These are phyloP conservation scores for Flaveria linearis DNA, from an alignment of 129 eudicot species.

Conservation along the genomic window DNA sequence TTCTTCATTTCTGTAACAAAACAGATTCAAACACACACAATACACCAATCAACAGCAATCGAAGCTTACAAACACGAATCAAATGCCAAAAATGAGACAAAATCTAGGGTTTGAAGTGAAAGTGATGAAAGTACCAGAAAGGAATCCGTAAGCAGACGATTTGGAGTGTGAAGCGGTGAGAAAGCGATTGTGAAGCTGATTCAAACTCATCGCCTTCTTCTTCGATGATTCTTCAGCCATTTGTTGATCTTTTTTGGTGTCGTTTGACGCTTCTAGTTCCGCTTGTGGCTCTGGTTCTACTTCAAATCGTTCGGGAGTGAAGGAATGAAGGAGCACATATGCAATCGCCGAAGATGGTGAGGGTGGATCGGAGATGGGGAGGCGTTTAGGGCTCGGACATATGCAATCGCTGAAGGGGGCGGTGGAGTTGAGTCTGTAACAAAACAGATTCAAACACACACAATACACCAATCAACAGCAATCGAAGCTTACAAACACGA, in stretches of 20 bases:
- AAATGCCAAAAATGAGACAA: background rate
- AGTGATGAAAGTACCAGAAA: conserved; percentile 23
- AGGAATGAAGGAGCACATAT: too few relatives aligned
- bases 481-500: background rate
- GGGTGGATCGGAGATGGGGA: too few relatives aligned
- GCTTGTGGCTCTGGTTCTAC: too few relatives aligned
- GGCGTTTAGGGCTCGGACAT: too few relatives aligned
- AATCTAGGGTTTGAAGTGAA: conserved; percentile 1
- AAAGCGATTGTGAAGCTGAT: conserved; percentile 65
- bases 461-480: background rate
- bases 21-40: background rate
- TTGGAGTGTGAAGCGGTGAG: conserved; percentile 56
- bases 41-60: background rate
- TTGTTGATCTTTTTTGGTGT: background rate
- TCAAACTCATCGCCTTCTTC: conserved; percentile 65
- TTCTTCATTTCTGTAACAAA: conserved; percentile 35
- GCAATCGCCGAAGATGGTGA: too few relatives aligned
- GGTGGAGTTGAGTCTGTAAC: too few relatives aligned
- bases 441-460: background rate
- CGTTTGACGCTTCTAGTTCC: too few relatives aligned
- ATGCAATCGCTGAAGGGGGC: too few relatives aligned
- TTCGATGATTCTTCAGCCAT: conserved; percentile 50
- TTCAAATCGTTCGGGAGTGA: too few relatives aligned
- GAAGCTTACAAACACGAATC: background rate
- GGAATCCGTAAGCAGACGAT: conserved; percentile 29